Conservation (phyloP, 306 rosid genomes). For the Prinsepia uniflora region DNA sequence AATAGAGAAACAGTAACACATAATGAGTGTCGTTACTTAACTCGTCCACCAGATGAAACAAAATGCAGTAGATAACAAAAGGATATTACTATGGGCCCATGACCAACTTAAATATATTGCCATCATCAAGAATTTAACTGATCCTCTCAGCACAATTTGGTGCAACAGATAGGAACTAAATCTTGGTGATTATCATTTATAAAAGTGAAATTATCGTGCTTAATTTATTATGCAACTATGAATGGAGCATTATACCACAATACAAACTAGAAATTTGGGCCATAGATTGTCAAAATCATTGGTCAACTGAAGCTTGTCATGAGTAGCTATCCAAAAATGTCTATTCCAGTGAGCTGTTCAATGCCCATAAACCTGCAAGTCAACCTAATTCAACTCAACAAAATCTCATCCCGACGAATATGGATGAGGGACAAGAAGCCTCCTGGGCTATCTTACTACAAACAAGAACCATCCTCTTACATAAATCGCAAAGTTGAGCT, state of each 20-base stretch:
- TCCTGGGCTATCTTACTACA: too few relatives aligned
- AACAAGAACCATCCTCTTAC: too few relatives aligned
- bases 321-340: background rate
- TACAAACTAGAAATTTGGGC: background rate
- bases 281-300: background rate
- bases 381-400: too few relatives aligned
- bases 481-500: too few relatives aligned
- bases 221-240: background rate
- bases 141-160: background rate
- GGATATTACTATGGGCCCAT: background rate
- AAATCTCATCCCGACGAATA: too few relatives aligned
- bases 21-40: constrained; percentile 13
- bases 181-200: constrained; percentile 2
- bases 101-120: background rate
- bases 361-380: too few relatives aligned
- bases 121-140: background rate
- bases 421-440: too few relatives aligned
- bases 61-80: constrained; percentile 10
- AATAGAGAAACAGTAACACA: constrained; percentile 22
- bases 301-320: background rate
- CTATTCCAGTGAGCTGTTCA: background rate
- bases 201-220: background rate
- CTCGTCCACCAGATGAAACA: constrained; percentile 19
- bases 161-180: background rate
- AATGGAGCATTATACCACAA: background rate